Evolutionary conservation across 148 eudicot genomes (phyloP).

Genomic region (Diospyros lotus): DNA sequence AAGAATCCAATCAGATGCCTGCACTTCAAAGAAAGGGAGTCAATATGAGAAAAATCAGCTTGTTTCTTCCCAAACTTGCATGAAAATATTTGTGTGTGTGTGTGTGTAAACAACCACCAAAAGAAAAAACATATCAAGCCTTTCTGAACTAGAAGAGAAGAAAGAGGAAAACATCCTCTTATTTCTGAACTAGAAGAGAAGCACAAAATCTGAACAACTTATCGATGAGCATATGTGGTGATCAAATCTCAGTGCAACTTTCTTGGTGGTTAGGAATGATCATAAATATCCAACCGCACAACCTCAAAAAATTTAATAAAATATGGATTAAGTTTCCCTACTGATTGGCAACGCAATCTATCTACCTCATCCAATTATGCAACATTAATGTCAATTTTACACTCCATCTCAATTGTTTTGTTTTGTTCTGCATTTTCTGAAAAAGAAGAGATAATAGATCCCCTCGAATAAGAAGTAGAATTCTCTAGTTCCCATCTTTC

Average conservation of each 20-base stretch:
- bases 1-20: conserved; percentile 98
- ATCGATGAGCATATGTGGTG: neutral
- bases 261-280: neutral
- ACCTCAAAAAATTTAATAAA: neutral
- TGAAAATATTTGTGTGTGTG: neutral
- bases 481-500: too few species aligned
- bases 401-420: too few species aligned
- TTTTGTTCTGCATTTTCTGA: too few species aligned
- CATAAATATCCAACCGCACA: neutral
- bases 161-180: neutral
- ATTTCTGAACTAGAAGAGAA: neutral
- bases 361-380: too few species aligned
- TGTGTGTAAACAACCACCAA: too few species aligned
- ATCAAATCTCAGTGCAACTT: neutral
- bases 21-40: conserved; percentile 20
- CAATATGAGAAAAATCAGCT: neutral
- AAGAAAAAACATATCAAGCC: neutral
- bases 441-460: too few species aligned
- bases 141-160: neutral
- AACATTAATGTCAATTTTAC: too few species aligned
- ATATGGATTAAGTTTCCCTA: too few species aligned
- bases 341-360: too few species aligned
- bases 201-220: neutral
- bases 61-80: neutral
- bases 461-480: too few species aligned